phyloP scores from a whole-genome alignment of 108 stramenopile genomes.

The Pseudonitzschia pungens region DNA sequence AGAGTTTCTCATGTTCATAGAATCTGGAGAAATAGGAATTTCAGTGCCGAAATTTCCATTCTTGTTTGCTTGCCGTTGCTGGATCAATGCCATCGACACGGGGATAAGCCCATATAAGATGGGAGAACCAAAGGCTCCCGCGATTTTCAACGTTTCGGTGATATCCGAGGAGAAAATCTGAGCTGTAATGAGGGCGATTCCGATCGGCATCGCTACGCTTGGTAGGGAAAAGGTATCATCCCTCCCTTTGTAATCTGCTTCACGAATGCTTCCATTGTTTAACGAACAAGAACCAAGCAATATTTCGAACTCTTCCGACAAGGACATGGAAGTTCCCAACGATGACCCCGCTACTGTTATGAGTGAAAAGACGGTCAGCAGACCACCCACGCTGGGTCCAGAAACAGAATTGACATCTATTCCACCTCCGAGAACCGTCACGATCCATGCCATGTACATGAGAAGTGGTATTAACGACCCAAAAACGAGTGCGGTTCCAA shows the following conservation, averaged over 20 bases:
- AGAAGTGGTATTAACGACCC: constrained; percentile 64
- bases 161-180: constrained; percentile 24
- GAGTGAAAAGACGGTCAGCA: constrained; percentile 58
- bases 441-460: constrained; percentile 77
- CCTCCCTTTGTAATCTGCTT: neutral
- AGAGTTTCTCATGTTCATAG: neutral
- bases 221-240: constrained; percentile 16
- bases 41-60: neutral
- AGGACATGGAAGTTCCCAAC: constrained; percentile 53
- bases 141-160: constrained; percentile 31
- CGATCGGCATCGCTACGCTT: constrained; percentile 16
- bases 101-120: constrained; percentile 53
- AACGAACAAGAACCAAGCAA: constrained; percentile 11
- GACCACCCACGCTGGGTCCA: neutral
- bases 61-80: constrained; percentile 11
- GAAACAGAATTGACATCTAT: constrained; percentile 33
- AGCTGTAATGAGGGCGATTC: constrained; percentile 7
- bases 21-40: neutral
- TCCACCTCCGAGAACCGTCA: constrained; percentile 62
- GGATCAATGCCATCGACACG: constrained; percentile 39
- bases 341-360: constrained; percentile 58
- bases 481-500: constrained; percentile 46
- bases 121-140: constrained; percentile 57
- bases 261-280: neutral
- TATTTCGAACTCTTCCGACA: constrained; percentile 62